Evolutionary conservation across 768 basidiomycete genomes (phyloP).

Genomic region (Hebeloma cylindrosporum): DNA sequence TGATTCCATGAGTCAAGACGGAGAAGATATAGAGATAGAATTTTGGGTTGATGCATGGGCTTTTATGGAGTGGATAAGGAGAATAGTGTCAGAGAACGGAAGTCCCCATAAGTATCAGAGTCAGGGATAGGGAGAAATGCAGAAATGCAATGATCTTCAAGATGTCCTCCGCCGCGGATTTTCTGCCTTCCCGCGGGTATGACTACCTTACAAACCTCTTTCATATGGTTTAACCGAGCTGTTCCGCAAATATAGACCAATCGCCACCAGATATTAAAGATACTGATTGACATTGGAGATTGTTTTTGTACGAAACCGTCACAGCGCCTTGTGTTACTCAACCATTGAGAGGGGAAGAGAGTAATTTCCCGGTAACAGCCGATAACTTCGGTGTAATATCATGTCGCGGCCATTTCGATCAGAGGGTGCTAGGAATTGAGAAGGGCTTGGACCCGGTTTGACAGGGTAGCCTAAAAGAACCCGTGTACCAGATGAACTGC

Average conservation of each 20-base stretch:
- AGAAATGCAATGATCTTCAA: slow-evolving; percentile 38
- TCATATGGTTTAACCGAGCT: slow-evolving; percentile 17
- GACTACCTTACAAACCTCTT: slow-evolving; percentile 19
- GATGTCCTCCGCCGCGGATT: slow-evolving; percentile 30
- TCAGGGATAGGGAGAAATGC: slow-evolving; percentile 37
- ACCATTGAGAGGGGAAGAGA: too few species aligned
- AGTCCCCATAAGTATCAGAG: slow-evolving; percentile 36
- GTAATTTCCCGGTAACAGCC: too few species aligned
- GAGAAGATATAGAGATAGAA: slow-evolving; percentile 23
- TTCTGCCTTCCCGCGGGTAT: slow-evolving; percentile 25
- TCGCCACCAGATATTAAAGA: slow-evolving; percentile 18
- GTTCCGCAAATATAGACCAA: slow-evolving; percentile 20
- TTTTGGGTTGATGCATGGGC: slow-evolving; percentile 24
- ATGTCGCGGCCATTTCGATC: too few species aligned
- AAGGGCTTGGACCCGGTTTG: too few species aligned
- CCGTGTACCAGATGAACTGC: too few species aligned
- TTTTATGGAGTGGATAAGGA: slow-evolving; percentile 39
- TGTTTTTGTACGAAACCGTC: slow-evolving; percentile 5
- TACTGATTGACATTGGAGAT: slow-evolving; percentile 16
- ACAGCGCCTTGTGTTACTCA: too few species aligned
- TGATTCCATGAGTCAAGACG: slow-evolving; percentile 18
- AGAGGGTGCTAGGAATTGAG: too few species aligned
- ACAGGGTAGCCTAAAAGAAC: too few species aligned
- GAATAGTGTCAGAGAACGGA: slow-evolving; percentile 40
- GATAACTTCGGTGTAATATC: too few species aligned